Conservation (phyloP, 495 filamentous ascomycete genomes). For the Penicillium egyptiacum region DNA sequence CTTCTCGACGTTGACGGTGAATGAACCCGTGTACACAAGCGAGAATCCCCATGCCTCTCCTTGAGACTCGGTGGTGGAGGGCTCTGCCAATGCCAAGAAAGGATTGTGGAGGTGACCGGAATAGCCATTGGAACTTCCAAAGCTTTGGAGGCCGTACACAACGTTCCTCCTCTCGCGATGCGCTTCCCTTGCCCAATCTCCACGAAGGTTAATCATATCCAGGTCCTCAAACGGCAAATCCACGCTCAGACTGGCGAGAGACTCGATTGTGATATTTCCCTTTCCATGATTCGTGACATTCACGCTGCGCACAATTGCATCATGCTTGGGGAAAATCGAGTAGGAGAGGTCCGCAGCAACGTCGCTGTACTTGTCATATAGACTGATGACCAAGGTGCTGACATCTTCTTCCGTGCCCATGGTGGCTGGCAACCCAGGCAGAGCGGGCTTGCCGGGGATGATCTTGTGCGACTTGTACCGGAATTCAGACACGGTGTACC, state of each 20-base stretch:
- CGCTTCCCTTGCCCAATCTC: conserved; percentile 55
- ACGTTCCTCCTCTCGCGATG: conserved; percentile 38
- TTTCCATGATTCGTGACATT: conserved; percentile 51
- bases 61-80: conserved; percentile 50
- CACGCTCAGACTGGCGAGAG: conserved; percentile 52
- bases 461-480: conserved; percentile 48
- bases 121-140: conserved; percentile 52
- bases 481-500: conserved; percentile 51
- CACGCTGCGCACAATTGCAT: conserved; percentile 54
- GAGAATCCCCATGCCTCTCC: conserved; percentile 57
- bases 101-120: conserved; percentile 57
- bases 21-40: conserved; percentile 54
- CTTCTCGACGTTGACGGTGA: conserved; percentile 52
- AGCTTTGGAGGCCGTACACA: conserved; percentile 42
- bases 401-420: conserved; percentile 49
- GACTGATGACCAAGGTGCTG: conserved; percentile 49
- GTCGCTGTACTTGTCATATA: conserved; percentile 51
- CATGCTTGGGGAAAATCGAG: conserved; percentile 54
- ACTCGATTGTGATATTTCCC: conserved; percentile 44
- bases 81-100: conserved; percentile 51
- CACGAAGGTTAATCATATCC: conserved; percentile 53
- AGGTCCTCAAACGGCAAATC: conserved; percentile 53
- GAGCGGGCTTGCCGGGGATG: conserved; percentile 43
- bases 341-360: conserved; percentile 53
- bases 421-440: conserved; percentile 51